Base-by-base conservation (phyloP, 1,284 basidiomycete genomes). In the Cryptococcus hybrid region DNA sequence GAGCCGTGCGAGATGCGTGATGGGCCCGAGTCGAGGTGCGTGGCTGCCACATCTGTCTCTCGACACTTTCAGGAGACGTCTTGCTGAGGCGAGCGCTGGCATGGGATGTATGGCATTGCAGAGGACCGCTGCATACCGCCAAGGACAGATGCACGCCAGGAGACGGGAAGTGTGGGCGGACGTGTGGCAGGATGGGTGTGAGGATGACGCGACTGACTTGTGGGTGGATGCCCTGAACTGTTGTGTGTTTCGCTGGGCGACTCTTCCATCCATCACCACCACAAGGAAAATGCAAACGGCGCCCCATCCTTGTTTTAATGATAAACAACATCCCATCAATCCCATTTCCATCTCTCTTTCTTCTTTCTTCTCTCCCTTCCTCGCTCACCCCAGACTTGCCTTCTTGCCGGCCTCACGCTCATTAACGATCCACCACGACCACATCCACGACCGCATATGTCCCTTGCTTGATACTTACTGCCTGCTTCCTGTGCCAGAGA, bases 341-440 rank as follows among this genome's bases (percentile, higher is more conserved):
- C 15, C 11, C 47, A 49, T 49, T 36, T 59, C 49, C 30, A 54
- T 35, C 50, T 35, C 37, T 39, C 40, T 51, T 5, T 37, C 18
- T 34, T 47, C 34, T 24, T 47, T 30, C 30, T 30, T 30, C 30
- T 11, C 43, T 37, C 37, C 34, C 40, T n/a, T 51, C 35, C 37
- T 37, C 36, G 40, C 48, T 18, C 45, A 47, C 46, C 39, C 30
- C 4, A 30, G 30, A 30, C 30, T 30, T 30, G 30, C 30, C 30
- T 52, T 7, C 46, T 59, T 36, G 39, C 39, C 37, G 8, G 9
- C 39, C 39, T 40, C 24, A 53, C 51, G 40, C 51, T 46, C 51
- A 13, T 45, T 53, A 18, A 44, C 51, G 51, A 37, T 5, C 30
- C 42, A 8, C 51, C 51, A 45, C 51, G 51, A 53, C 51, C 40